phyloP scores from a whole-genome alignment of 345 rosid genomes.

The Salix caprea region DNA sequence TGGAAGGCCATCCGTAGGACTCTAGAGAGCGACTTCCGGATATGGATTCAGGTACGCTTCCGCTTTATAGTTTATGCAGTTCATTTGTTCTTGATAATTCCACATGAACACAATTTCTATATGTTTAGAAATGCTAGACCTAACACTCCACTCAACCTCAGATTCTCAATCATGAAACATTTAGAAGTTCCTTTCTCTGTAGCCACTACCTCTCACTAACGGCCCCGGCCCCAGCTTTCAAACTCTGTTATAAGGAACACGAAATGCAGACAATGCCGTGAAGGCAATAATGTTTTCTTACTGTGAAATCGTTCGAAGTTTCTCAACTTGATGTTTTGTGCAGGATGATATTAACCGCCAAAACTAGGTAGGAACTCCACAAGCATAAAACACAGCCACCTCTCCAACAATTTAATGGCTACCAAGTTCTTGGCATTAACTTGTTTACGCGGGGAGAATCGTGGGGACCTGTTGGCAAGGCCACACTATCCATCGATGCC shows the following conservation, averaged over 20 bases:
- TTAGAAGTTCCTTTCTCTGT: background rate
- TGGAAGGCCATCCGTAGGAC: too few species aligned
- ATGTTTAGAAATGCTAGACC: too few species aligned
- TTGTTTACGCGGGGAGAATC: conserved; percentile 55
- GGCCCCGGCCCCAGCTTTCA: background rate
- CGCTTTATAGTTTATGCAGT: too few species aligned
- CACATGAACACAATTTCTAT: too few species aligned
- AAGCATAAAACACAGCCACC: background rate
- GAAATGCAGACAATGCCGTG: background rate
- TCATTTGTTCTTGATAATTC: too few species aligned
- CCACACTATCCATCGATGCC: conserved; percentile 65
- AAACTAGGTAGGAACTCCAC: background rate
- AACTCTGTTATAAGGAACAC: background rate
- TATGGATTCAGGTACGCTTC: too few species aligned
- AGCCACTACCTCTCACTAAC: background rate
- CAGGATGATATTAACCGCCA: background rate
- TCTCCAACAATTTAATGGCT: conserved; percentile 39
- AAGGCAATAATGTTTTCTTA: background rate
- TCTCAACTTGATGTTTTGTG: background rate
- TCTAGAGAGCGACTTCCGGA: too few species aligned
- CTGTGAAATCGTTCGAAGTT: background rate
- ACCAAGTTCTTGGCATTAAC: conserved; percentile 55
- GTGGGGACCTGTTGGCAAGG: conserved; percentile 38
- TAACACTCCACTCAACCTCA: background rate
- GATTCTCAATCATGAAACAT: background rate